Evolutionary conservation across 129 eudicot species (phyloP).

Genomic region (Kitagawia praeruptora): DNA sequence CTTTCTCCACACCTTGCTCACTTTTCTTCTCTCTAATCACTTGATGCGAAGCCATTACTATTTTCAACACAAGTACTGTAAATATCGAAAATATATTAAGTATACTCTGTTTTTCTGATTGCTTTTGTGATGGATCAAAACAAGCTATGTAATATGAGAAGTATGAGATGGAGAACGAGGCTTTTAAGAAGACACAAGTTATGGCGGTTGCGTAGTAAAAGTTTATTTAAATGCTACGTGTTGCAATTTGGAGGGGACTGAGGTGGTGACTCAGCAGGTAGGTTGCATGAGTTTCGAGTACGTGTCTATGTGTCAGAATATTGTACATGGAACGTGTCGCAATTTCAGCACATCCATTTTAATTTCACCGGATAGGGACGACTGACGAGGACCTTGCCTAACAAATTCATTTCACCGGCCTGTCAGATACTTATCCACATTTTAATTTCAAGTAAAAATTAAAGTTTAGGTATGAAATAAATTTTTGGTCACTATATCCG

Average conservation of each 20-base stretch:
- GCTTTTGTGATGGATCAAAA: neutral
- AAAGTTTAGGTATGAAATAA: too few species aligned
- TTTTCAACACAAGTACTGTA: neutral
- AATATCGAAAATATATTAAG: neutral
- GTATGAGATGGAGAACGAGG: neutral
- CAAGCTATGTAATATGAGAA: neutral
- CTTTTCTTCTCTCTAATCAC: slow-evolving; percentile 25
- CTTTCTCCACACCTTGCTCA: slow-evolving; percentile 37
- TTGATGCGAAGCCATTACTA: slow-evolving; percentile 50
- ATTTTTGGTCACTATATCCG: too few species aligned
- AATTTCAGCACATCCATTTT: neutral
- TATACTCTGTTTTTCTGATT: neutral
- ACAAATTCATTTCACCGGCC: too few species aligned
- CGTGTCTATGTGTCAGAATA: neutral
- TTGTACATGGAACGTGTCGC: neutral
- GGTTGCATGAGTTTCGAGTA: neutral
- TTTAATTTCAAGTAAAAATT: too few species aligned
- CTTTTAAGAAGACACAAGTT: neutral
- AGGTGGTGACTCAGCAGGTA: neutral
- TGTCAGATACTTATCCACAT: too few species aligned
- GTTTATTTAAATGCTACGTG: neutral
- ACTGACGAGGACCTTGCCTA: too few species aligned
- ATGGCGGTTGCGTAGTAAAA: neutral
- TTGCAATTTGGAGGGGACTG: neutral
- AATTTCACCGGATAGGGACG: too few species aligned